These are phyloP conservation scores for Massospora cicadina DNA, from an alignment of 371 early-diverging fungal species.

Conservation along the genomic window DNA sequence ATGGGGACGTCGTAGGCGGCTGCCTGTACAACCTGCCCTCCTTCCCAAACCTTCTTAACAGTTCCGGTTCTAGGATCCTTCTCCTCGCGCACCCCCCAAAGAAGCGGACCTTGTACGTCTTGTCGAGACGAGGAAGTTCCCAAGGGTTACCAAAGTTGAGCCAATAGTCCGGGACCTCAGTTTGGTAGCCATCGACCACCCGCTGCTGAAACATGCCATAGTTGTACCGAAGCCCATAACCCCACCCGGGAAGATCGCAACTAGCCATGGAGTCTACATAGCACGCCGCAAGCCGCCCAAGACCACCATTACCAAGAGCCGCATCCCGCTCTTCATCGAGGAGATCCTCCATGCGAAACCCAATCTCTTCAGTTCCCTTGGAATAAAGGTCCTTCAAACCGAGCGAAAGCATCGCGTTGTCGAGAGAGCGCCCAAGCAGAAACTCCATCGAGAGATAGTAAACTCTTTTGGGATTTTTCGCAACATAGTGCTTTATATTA, in stretches of 20 bases:
- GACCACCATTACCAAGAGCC: conserved; percentile 85
- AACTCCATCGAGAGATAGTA: conserved; percentile 91
- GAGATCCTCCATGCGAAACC: conserved; percentile 73
- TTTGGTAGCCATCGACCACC: conserved; percentile 78
- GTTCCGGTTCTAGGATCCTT: conserved; percentile 33
- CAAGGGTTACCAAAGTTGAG: conserved; percentile 75
- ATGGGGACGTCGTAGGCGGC: conserved; percentile 87
- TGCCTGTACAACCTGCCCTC: conserved; percentile 61
- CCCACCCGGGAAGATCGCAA: conserved; percentile 75
- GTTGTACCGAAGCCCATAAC: conserved; percentile 70
- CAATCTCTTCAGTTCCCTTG: conserved; percentile 41
- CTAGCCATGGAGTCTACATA: conserved; percentile 83
- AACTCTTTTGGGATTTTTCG: conserved; percentile 62
- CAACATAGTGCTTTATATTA: not conserved
- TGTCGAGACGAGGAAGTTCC: conserved; percentile 81
- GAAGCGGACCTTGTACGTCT: conserved; percentile 63
- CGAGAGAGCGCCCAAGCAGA: conserved; percentile 80
- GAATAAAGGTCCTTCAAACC: conserved; percentile 49
- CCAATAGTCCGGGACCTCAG: conserved; percentile 82
- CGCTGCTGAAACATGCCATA: conserved; percentile 92
- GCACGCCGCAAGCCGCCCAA: conserved; percentile 78
- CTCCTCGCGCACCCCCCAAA: conserved; percentile 52
- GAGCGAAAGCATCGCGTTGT: conserved; percentile 74
- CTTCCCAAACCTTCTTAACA: conserved; percentile 58
- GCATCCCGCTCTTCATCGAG: conserved; percentile 79